These are phyloP conservation scores for Phytophthora foliorum DNA, from an alignment of 352 stramenopile species.

Conservation along the genomic window DNA sequence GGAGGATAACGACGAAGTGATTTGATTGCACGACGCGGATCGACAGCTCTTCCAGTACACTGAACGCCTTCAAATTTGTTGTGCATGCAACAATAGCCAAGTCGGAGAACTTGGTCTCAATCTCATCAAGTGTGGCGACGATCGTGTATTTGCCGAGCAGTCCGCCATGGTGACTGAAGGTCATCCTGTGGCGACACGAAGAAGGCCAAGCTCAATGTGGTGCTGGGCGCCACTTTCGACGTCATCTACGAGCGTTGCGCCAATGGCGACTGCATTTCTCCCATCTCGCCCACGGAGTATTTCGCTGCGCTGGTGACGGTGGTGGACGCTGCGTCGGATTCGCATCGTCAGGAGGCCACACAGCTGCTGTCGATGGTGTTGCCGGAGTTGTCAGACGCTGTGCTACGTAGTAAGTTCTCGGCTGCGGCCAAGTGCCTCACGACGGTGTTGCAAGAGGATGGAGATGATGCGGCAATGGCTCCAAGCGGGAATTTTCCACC, in stretches of 20 bases:
- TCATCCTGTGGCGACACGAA: too few relatives aligned
- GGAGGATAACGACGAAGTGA: too few relatives aligned
- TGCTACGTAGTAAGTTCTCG: constrained; percentile 85
- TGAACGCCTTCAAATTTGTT: too few relatives aligned
- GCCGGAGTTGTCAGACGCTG: constrained; percentile 72
- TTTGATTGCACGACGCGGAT: too few relatives aligned
- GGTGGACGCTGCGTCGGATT: constrained; percentile 74
- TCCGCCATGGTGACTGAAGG: too few relatives aligned
- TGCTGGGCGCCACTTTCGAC: constrained; percentile 84
- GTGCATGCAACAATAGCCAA: constrained; percentile 41
- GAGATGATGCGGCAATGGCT: constrained; percentile 69
- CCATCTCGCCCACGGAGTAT: constrained; percentile 87
- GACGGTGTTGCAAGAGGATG: constrained; percentile 75
- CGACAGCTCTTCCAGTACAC: too few relatives aligned
- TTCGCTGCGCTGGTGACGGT: constrained; percentile 91
- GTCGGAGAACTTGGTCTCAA: constrained; percentile 41
- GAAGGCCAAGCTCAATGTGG: constrained; percentile 86
- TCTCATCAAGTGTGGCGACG: constrained; percentile 34
- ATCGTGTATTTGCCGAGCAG: constrained; percentile 57
- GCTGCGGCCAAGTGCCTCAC: constrained; percentile 76
- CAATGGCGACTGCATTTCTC: constrained; percentile 23
- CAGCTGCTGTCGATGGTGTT: constrained; percentile 84
- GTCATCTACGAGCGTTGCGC: constrained; percentile 84
- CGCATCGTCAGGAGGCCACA: constrained; percentile 82
- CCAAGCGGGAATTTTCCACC: too few relatives aligned